Evolutionary conservation across 2,329 filamentous ascomycete species (phyloP), one percentile per base, ranked within the genome.

Genomic region (Didymella pomorum): DNA sequence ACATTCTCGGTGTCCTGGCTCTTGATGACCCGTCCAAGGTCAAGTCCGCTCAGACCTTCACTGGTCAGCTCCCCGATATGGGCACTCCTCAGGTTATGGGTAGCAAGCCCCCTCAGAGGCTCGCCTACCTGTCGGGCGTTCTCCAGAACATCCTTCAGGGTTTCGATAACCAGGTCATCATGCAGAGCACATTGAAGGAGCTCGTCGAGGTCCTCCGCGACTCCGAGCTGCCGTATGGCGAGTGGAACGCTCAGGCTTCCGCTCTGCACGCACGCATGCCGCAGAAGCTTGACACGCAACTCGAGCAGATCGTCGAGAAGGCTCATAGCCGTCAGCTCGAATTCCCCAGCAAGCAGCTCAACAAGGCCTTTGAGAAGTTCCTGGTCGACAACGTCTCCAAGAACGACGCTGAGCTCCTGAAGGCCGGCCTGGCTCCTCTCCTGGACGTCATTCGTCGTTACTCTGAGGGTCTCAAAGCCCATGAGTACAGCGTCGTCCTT

Each of bases 211-310:
- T 99, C 11, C 86, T 99, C 21, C 89, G 94, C 41, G 87, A 97
- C 72, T 88, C 90, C 1, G 93, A 97, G 71, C 85, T 99, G 63
- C 95, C 95, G 1, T 99, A 95, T 76, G 93, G 94, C 77, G 93
- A 99, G 79, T 99, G 94, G 92, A 93, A 90, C 63, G 91, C 94
- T 6, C 93, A 98, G 74, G 95, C 96, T 68, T 96, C 95, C 47
- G 95, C 95, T 21, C 86, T 99, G n/a, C 94, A 98, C 79, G 91
- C 93, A 7, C 91, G 95, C 70, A 99, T 98, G 91, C 95, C 95
- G 0, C 89, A 94, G 75, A 97, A 94, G 81, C 87, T 99, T 28
- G 93, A 97, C 69, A 78, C 87, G 21, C 88, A 87, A 64, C 89
- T 99, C 66, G 87, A 89, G 12, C 91, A 95, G 71, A 89, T 96